Percentiles rank a stretch among this genome's conserved stretches.
These are phyloP conservation scores for Harringtonia aguacate DNA, from an alignment of 2,329 filamentous ascomycete species.

Conservation along the genomic window DNA sequence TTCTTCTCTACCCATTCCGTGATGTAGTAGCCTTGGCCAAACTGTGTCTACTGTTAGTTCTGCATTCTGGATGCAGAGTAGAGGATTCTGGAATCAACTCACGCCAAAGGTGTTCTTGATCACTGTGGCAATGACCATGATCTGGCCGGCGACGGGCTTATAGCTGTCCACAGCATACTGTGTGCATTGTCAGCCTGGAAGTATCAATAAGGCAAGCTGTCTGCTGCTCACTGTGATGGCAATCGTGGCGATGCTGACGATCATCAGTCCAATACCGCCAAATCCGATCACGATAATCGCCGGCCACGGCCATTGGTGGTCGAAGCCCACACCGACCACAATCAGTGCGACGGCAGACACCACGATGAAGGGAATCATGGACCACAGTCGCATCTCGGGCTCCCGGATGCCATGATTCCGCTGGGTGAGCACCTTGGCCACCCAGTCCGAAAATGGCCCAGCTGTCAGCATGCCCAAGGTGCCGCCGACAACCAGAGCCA, in stretches of 20 bases:
- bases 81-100: conserved; percentile 7
- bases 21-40: conserved; percentile 20
- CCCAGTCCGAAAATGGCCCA: conserved; percentile 31
- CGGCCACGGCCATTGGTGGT: conserved; percentile 34
- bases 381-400: conserved; percentile 33
- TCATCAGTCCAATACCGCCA: conserved; percentile 19
- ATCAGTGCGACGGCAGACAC: conserved; percentile 33
- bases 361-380: conserved; percentile 31
- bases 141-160: conserved; percentile 49
- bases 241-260: conserved; percentile 43
- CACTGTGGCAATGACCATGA: conserved; percentile 52
- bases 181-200: too few relatives aligned
- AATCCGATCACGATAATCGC: conserved; percentile 37
- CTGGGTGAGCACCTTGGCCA: conserved; percentile 23
- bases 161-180: conserved; percentile 54
- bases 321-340: conserved; percentile 33
- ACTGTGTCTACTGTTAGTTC: too few relatives aligned
- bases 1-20: conserved; percentile 17
- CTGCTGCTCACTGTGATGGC: too few relatives aligned
- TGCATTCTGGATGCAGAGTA: too few relatives aligned
- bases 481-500: conserved; percentile 29
- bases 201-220: too few relatives aligned
- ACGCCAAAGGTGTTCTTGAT: conserved; percentile 45
- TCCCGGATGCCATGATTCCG: conserved; percentile 31
- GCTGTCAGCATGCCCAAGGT: conserved; percentile 28